A percentile compares a stretch with the other conserved stretches of the same genome.
These are phyloP conservation scores for Draba incana DNA, from an alignment of 345 rosid species.

Conservation along the genomic window DNA sequence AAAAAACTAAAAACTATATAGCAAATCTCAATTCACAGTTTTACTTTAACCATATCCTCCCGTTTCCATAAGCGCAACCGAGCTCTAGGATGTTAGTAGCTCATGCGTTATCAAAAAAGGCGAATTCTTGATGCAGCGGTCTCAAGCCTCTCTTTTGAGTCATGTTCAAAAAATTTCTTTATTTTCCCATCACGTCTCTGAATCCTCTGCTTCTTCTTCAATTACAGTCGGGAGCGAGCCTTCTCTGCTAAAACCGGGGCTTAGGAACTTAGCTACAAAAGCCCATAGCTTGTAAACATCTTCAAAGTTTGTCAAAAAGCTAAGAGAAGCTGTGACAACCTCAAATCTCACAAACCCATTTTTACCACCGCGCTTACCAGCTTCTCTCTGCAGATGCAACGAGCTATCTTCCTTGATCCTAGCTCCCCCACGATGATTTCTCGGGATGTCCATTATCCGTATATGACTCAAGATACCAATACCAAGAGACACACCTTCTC, in stretches of 20 bases:
- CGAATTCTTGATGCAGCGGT: slow-evolving; percentile 8
- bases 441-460: slow-evolving; percentile 60
- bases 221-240: slow-evolving; percentile 71
- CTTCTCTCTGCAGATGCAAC: slow-evolving; percentile 68
- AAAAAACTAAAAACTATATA: slow-evolving; percentile 15
- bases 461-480: slow-evolving; percentile 86
- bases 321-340: slow-evolving; percentile 89
- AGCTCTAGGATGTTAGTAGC: slow-evolving; percentile 20
- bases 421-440: slow-evolving; percentile 47
- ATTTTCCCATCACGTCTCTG: slow-evolving; percentile 50
- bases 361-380: slow-evolving; percentile 59
- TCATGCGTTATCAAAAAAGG: slow-evolving; percentile 15
- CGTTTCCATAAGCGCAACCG: background rate
- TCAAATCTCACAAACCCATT: slow-evolving; percentile 74
- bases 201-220: slow-evolving; percentile 55
- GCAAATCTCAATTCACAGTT: slow-evolving; percentile 35
- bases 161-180: slow-evolving; percentile 27
- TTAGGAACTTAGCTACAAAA: slow-evolving; percentile 83
- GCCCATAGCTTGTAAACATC: slow-evolving; percentile 95
- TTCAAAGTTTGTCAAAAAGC: slow-evolving; percentile 92
- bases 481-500: slow-evolving; percentile 80
- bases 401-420: slow-evolving; percentile 59
- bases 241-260: slow-evolving; percentile 65
- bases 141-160: slow-evolving; percentile 17
- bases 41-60: slow-evolving; percentile 31